Evolutionary conservation across 148 eudicot species (phyloP).

Genomic region (Heliosperma pusillum): DNA sequence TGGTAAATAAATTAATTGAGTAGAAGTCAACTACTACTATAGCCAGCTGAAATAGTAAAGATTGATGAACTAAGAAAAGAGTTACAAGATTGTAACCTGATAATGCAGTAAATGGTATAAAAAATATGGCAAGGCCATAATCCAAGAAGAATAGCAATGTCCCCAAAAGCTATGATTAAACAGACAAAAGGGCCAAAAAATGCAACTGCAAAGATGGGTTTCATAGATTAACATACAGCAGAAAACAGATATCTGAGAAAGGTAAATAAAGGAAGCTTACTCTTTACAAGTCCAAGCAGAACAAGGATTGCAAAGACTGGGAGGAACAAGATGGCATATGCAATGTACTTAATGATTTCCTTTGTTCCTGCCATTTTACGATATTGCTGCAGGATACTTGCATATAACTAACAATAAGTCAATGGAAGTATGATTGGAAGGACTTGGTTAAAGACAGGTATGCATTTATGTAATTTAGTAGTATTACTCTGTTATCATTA

Average conservation of each 20-base stretch:
- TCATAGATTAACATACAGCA: background rate
- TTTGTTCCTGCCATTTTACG: slow-evolving; percentile 24
- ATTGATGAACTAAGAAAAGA: background rate
- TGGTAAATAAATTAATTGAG: background rate
- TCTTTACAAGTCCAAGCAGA: slow-evolving; percentile 26
- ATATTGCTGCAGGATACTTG: background rate
- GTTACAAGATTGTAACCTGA: slow-evolving; percentile 12
- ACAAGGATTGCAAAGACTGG: slow-evolving; percentile 26
- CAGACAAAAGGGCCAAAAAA: slow-evolving; percentile 30
- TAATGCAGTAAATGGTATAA: slow-evolving; percentile 29
- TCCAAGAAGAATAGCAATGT: slow-evolving; percentile 28
- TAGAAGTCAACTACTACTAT: background rate
- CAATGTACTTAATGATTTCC: slow-evolving; percentile 23
- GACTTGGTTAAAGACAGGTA: too few relatives aligned
- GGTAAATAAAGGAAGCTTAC: slow-evolving; percentile 12
- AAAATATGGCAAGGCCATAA: slow-evolving; percentile 37
- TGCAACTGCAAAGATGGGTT: slow-evolving; percentile 23
- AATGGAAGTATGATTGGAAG: background rate
- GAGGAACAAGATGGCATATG: slow-evolving; percentile 27
- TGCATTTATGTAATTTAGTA: too few relatives aligned
- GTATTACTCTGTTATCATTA: too few relatives aligned
- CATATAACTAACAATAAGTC: too few relatives aligned
- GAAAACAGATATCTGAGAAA: background rate
- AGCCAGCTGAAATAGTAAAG: background rate
- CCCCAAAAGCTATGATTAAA: slow-evolving; percentile 31